phyloP scores from a whole-genome alignment of 345 rosid species.

The Brassica juncea region DNA sequence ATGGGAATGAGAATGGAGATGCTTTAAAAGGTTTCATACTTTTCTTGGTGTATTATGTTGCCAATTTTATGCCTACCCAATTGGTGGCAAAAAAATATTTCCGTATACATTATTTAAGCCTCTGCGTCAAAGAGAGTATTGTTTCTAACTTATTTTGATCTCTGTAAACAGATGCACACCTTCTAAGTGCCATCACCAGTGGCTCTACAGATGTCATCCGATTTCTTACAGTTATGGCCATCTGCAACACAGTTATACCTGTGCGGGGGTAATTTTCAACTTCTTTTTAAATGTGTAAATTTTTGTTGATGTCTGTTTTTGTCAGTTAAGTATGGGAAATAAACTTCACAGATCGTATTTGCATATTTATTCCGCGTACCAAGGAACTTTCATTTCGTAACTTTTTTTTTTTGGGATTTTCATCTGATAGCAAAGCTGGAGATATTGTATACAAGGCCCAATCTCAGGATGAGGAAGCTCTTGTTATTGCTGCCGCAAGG shows the following conservation, averaged over 20 bases:
- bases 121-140: conserved; percentile 23
- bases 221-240: conserved; percentile 91
- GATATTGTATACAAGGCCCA: conserved; percentile 80
- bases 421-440: conserved; percentile 75
- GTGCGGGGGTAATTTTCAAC: conserved; percentile 59
- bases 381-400: conserved; percentile 9
- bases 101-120: not conserved
- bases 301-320: not conserved
- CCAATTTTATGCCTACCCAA: not conserved
- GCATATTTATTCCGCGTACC: conserved; percentile 5
- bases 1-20: conserved; percentile 89
- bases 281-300: not conserved
- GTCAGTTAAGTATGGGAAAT: not conserved
- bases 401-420: not conserved
- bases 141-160: conserved; percentile 21
- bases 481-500: conserved; percentile 88
- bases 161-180: conserved; percentile 55
- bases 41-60: conserved; percentile 12
- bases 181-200: conserved; percentile 69
- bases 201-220: conserved; percentile 80
- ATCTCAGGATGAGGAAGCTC: conserved; percentile 99
- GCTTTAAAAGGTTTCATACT: conserved; percentile 77
- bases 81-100: not conserved
- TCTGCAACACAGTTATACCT: conserved; percentile 93
- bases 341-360: not conserved